A percentile compares a stretch with the other conserved stretches of the same genome.
These are phyloP conservation scores for Calonectria pteridis DNA, from an alignment of 2,329 filamentous ascomycete species.

Conservation along the genomic window DNA sequence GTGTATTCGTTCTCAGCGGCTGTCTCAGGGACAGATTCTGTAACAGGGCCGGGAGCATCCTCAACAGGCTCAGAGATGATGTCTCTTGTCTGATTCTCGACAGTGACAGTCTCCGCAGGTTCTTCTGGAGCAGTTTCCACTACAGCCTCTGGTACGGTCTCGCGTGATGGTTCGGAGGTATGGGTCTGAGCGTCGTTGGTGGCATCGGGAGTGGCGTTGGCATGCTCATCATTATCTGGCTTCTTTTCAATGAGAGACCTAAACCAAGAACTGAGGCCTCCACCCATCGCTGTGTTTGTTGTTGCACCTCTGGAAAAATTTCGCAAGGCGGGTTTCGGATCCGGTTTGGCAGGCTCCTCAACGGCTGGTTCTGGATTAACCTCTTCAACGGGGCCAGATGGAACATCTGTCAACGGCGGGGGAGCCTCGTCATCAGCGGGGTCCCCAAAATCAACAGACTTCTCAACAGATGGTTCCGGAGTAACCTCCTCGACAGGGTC, in stretches of 20 bases:
- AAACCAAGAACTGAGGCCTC: background rate
- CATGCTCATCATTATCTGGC: background rate
- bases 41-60: background rate
- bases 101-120: no score
- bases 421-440: background rate
- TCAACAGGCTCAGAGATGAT: background rate
- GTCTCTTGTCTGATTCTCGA: background rate
- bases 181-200: background rate
- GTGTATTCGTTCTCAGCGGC: conserved; percentile 37
- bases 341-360: background rate
- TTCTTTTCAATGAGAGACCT: conserved; percentile 17
- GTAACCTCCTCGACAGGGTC: background rate
- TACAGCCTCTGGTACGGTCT: background rate
- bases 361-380: background rate
- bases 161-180: background rate
- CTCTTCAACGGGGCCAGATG: background rate
- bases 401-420: background rate
- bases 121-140: background rate
- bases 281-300: background rate
- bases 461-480: background rate
- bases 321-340: background rate
- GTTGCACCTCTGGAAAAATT: background rate
- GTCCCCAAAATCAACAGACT: background rate
- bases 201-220: background rate
- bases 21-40: background rate